Evolutionary conservation across 2,329 filamentous ascomycete species (phyloP), one percentile per base, ranked within the genome.

Genomic region (Calonectria pauciramosa): DNA sequence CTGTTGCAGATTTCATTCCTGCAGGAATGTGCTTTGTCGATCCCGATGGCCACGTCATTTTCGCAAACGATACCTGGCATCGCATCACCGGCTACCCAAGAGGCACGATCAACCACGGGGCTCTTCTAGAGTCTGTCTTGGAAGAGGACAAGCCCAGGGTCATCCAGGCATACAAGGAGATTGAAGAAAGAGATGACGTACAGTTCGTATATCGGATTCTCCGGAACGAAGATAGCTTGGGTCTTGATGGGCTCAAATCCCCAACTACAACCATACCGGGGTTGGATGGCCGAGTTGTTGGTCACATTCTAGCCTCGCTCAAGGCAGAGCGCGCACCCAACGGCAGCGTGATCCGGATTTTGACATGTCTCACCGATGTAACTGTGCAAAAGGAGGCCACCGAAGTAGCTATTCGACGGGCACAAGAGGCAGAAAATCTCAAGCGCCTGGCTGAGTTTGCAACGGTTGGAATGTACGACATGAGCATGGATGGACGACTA

Each of bases 11-110:
- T 78, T 93, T 95, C 67, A 92, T 94, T 2, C 94, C 94, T 0
- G 92, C 94, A 1, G 94, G 94, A 23, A 93, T 95, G 85, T 94
- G 93, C 80, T 94, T 95, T 73, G 91, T 92, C 14, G 90, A 94
- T 80, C 87, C 89, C 2, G 86, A 89, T 64, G 94, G 93, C 16
- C 89, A 90, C 49, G 90, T 95, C 72, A 91, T 89, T 0, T 95
- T 93, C 81, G 93, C 93, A 74, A 96, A 96, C 79, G 90, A 94
- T 65, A 91, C 92, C 11, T 95, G 88, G 86, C 87, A 89, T 77
- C 86, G 87, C 49, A 89, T 91, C 44, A 90, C 88, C 1, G 88
- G 89, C 1, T 85, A 86, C 60, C 82, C 86, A 47, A 82, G 77
- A 74, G 84, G 82, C 20, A 75, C 82, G 9, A 79, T 86, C 20